Evolutionary conservation across 2,329 filamentous ascomycete species (phyloP).

Genomic region (Xylaria sp.): DNA sequence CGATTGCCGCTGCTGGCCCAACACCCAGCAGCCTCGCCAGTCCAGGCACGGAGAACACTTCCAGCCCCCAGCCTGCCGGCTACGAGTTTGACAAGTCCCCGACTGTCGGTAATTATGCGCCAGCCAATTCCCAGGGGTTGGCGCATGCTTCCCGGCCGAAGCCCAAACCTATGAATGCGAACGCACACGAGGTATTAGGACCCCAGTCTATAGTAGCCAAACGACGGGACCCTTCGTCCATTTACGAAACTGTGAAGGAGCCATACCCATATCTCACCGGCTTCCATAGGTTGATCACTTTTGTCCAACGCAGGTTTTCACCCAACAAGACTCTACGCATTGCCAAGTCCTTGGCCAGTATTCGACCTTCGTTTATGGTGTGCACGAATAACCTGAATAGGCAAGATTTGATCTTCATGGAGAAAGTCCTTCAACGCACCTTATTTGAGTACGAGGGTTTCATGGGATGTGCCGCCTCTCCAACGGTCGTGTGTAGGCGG

Average conservation of each 20-base stretch:
- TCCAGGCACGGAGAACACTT: constrained; percentile 67
- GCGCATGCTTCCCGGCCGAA: constrained; percentile 50
- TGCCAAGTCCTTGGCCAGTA: constrained; percentile 84
- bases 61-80: constrained; percentile 62
- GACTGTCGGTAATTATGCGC: constrained; percentile 47
- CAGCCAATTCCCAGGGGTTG: constrained; percentile 39
- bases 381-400: constrained; percentile 87
- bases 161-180: constrained; percentile 49
- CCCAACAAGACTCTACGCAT: constrained; percentile 80
- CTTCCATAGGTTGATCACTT: constrained; percentile 85
- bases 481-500: constrained; percentile 87
- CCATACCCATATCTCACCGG: constrained; percentile 90
- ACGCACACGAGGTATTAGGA: constrained; percentile 43
- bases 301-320: constrained; percentile 79
- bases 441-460: constrained; percentile 94
- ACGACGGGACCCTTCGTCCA: constrained; percentile 76
- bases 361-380: constrained; percentile 90
- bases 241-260: constrained; percentile 88
- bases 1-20: constrained; percentile 61
- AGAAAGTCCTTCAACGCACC: constrained; percentile 93
- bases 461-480: constrained; percentile 84
- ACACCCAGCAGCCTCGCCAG: constrained; percentile 65
- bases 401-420: constrained; percentile 94
- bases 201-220: constrained; percentile 62
- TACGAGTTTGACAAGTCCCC: constrained; percentile 63